These are phyloP conservation scores for Pestalotiopsis sp. DNA, from an alignment of 2,329 filamentous ascomycete genomes.

Conservation along the genomic window DNA sequence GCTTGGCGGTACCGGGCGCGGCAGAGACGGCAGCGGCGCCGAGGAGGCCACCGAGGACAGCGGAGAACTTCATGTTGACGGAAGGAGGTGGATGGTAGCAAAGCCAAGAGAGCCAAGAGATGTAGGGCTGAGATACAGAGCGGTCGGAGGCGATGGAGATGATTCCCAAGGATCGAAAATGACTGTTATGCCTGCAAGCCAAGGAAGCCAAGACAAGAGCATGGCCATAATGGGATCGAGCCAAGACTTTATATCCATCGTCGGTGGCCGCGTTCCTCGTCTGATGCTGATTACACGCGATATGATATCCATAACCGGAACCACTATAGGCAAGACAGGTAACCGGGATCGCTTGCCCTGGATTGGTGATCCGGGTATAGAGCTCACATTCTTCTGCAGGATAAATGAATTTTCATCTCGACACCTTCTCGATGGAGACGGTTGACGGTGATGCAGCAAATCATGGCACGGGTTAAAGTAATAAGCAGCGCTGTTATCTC, in stretches of 20 bases:
- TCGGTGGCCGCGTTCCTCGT: neutral
- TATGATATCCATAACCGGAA: neutral
- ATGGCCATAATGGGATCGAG: neutral
- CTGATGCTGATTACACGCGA: neutral
- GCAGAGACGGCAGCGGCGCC: conserved; percentile 43
- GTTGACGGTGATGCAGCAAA: neutral
- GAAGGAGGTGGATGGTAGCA: neutral
- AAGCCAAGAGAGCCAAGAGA: neutral
- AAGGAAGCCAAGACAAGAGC: neutral
- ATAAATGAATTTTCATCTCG: neutral
- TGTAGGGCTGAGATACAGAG: neutral
- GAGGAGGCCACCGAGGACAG: conserved; percentile 36
- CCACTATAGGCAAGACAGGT: neutral
- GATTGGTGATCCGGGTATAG: neutral
- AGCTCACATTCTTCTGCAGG: neutral
- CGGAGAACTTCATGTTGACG: conserved; percentile 49
- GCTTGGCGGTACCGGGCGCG: conserved; percentile 45
- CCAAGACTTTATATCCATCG: conserved; percentile 7
- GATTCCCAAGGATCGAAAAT: neutral
- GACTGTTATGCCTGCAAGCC: neutral
- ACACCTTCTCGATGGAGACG: neutral
- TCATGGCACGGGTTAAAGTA: neutral
- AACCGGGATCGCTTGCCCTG: neutral
- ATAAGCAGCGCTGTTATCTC: neutral
- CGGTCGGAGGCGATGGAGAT: neutral